These are phyloP conservation scores for Halenospora varia DNA, from an alignment of 495 filamentous ascomycete species.

Conservation along the genomic window DNA sequence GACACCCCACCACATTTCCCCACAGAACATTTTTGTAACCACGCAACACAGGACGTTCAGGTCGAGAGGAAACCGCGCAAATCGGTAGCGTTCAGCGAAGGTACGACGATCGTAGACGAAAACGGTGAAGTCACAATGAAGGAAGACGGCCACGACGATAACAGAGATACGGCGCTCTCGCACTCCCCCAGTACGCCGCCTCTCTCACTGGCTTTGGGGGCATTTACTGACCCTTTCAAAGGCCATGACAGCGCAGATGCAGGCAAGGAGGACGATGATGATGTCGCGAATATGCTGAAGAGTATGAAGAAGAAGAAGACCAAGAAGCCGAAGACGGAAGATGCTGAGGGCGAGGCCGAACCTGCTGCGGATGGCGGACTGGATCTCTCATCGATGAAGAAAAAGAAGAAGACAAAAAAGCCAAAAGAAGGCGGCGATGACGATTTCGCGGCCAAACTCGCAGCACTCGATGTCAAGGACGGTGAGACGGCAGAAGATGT, in stretches of 20 bases:
- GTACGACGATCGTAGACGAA: conserved; percentile 74
- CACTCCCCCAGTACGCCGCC: conserved; percentile 61
- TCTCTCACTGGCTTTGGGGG: conserved; percentile 43
- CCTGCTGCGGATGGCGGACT: conserved; percentile 50
- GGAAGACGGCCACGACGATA: conserved; percentile 55
- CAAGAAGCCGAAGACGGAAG: conserved; percentile 69
- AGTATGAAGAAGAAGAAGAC: conserved; percentile 81
- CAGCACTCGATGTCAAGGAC: conserved; percentile 69
- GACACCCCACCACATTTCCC: conserved; percentile 9
- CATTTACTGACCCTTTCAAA: conserved; percentile 42
- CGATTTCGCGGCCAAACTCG: conserved; percentile 54
- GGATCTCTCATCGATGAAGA: conserved; percentile 74
- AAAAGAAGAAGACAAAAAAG: conserved; percentile 93
- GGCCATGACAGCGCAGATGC: conserved; percentile 13
- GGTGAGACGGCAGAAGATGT: conserved; percentile 63
- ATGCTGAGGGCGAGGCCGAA: conserved; percentile 49
- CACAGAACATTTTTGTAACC: conserved; percentile 27
- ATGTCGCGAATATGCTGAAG: conserved; percentile 71
- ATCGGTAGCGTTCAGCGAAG: conserved; percentile 86
- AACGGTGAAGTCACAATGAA: conserved; percentile 73
- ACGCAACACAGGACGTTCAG: conserved; percentile 28
- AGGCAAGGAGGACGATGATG: conserved; percentile 47
- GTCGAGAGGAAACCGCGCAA: conserved; percentile 66
- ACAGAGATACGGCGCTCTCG: conserved; percentile 63
- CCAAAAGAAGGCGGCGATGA: conserved; percentile 60